A percentile compares a stretch with the other conserved stretches of the same genome.
These are phyloP conservation scores for thale cress (Arabidopsis thaliana) DNA, from an alignment of 345 rosid genomes.

Conservation along the genomic window TAIR10.1 NC_003076.8:2823501-2824000, in stretches of 20 bases:
- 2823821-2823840: slow-evolving; percentile 99
- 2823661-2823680: slow-evolving; percentile 90
- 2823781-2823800: slow-evolving; percentile 95
- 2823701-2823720: slow-evolving; percentile 99
- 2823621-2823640: not conserved
- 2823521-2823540: slow-evolving; percentile 99
- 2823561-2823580: slow-evolving; percentile 95
- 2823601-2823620: not conserved
- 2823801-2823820: slow-evolving; percentile 99
- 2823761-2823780: slow-evolving; percentile 97
- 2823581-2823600: slow-evolving; percentile 94
- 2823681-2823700: slow-evolving; percentile 99
- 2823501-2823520: slow-evolving; percentile 96
- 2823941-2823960: not conserved
- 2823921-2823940: not conserved
- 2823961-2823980: not conserved
- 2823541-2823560: slow-evolving; percentile 99
- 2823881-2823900: slow-evolving; percentile 85
- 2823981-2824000: slow-evolving; percentile 53
- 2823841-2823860: slow-evolving; percentile 98
- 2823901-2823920: not conserved
- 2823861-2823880: slow-evolving; percentile 99
- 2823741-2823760: slow-evolving; percentile 99
- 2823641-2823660: not conserved
- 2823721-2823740: slow-evolving; percentile 96